These are phyloP conservation scores for Trichoderma koningiopsis DNA, from an alignment of 2,329 filamentous ascomycete species.

Conservation along the genomic window DNA sequence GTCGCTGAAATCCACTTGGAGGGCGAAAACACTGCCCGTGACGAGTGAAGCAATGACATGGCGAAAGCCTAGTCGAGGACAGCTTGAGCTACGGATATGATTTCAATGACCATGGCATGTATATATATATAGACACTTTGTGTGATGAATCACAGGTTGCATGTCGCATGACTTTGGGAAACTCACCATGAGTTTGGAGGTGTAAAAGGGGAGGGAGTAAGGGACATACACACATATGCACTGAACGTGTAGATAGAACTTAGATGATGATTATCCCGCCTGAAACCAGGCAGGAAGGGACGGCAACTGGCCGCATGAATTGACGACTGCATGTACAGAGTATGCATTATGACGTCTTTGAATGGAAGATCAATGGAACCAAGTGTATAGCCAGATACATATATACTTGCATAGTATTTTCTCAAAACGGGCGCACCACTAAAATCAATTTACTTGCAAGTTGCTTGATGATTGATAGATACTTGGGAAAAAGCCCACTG, in stretches of 20 bases:
- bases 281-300: slow-evolving; percentile 16
- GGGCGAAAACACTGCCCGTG: slow-evolving; percentile 35
- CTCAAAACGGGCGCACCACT: background rate
- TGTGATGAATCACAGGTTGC: background rate
- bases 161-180: slow-evolving; percentile 22
- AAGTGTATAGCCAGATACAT: background rate
- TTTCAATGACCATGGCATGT: slow-evolving; percentile 1
- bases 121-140: slow-evolving; percentile 18
- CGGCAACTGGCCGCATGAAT: slow-evolving; percentile 24
- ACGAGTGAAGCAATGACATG: slow-evolving; percentile 1
- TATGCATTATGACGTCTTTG: slow-evolving; percentile 1
- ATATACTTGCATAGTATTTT: background rate
- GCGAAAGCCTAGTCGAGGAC: background rate
- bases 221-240: background rate
- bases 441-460: background rate
- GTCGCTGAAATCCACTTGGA: slow-evolving; percentile 55
- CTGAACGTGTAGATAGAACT: slow-evolving; percentile 25
- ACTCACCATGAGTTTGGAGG: background rate
- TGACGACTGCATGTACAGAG: slow-evolving; percentile 18
- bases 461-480: background rate
- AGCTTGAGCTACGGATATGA: slow-evolving; percentile 12
- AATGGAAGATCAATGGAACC: background rate
- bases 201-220: background rate
- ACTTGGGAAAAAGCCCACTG: background rate
- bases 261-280: slow-evolving; percentile 27